These are phyloP conservation scores for Cyclotella kingstonii DNA, from an alignment of 108 stramenopile genomes.

Conservation along the genomic window DNA sequence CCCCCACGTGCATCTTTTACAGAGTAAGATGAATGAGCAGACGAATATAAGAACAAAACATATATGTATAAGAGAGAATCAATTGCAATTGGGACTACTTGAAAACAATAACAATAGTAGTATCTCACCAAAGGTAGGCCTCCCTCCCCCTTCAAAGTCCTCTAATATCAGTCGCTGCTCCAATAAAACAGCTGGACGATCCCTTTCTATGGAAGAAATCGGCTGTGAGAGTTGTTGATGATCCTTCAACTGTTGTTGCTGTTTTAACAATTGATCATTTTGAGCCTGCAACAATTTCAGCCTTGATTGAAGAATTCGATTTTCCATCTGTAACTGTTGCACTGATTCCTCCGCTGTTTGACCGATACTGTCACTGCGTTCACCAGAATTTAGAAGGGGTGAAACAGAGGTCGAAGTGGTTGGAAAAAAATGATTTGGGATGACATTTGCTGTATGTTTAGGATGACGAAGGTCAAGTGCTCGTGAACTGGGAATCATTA, in stretches of 20 bases:
- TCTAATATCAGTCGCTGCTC: constrained; percentile 51
- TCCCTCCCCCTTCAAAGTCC: constrained; percentile 63
- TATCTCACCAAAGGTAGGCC: constrained; percentile 9
- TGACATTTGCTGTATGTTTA: too few species aligned
- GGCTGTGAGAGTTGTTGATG: not conserved
- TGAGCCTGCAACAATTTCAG: constrained; percentile 22
- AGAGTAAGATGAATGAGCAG: too few species aligned
- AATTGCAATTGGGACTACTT: not conserved
- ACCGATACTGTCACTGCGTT: too few species aligned
- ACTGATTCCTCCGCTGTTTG: not conserved
- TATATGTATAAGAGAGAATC: not conserved
- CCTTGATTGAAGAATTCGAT: constrained; percentile 16
- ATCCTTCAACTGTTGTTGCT: constrained; percentile 4
- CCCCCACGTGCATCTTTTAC: constrained; percentile 17
- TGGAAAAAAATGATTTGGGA: too few species aligned
- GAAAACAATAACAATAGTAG: not conserved
- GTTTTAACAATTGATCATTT: constrained; percentile 24
- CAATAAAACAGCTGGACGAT: too few species aligned
- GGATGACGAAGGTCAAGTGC: too few species aligned
- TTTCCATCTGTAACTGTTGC: constrained; percentile 12
- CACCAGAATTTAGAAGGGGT: too few species aligned
- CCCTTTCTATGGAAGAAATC: too few species aligned
- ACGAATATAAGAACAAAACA: not conserved
- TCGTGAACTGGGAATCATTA: too few species aligned
- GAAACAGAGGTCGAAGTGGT: too few species aligned